Conservation (phyloP, 2,329 filamentous ascomycete genomes). For the Alternaria alternata region DNA sequence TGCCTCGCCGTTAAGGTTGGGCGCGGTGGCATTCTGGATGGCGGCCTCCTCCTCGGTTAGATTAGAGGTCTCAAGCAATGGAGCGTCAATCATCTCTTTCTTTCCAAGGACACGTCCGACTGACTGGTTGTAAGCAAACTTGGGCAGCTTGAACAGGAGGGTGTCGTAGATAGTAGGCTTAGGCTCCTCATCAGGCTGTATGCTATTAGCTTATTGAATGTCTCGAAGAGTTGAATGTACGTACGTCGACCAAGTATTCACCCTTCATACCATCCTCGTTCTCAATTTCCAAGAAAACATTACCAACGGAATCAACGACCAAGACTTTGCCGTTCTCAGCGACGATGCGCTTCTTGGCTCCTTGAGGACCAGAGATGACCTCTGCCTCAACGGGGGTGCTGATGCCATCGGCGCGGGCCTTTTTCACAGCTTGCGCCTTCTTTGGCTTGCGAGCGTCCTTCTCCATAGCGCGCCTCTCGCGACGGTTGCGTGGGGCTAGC, state of each 20-base stretch:
- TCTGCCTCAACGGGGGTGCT: conserved; percentile 65
- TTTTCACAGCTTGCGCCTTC: conserved; percentile 61
- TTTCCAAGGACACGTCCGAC: conserved; percentile 55
- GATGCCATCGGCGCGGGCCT: conserved; percentile 61
- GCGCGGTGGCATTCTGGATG: conserved; percentile 53
- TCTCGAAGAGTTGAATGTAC: background rate
- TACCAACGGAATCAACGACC: conserved; percentile 88
- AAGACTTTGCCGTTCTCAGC: conserved; percentile 96
- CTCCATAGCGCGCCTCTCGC: conserved; percentile 88
- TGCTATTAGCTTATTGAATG: conserved; percentile 24
- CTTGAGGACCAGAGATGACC: conserved; percentile 67
- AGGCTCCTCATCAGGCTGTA: conserved; percentile 78
- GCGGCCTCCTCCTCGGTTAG: conserved; percentile 50
- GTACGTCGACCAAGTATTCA: conserved; percentile 88
- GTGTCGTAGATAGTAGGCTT: conserved; percentile 83
- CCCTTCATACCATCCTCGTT: conserved; percentile 84
- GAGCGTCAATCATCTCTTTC: conserved; percentile 47
- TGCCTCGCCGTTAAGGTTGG: conserved; percentile 57
- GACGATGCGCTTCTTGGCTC: conserved; percentile 84
- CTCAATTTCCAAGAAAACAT: conserved; percentile 93
- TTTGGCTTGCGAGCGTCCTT: conserved; percentile 76
- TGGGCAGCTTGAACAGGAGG: conserved; percentile 78
- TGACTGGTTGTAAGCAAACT: conserved; percentile 70
- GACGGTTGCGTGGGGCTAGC: conserved; percentile 74
- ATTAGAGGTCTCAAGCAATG: conserved; percentile 47